A percentile compares a stretch with the other conserved stretches of the same genome.
Conservation (phyloP, 345 rosid species). For the Brassica juncea region DNA sequence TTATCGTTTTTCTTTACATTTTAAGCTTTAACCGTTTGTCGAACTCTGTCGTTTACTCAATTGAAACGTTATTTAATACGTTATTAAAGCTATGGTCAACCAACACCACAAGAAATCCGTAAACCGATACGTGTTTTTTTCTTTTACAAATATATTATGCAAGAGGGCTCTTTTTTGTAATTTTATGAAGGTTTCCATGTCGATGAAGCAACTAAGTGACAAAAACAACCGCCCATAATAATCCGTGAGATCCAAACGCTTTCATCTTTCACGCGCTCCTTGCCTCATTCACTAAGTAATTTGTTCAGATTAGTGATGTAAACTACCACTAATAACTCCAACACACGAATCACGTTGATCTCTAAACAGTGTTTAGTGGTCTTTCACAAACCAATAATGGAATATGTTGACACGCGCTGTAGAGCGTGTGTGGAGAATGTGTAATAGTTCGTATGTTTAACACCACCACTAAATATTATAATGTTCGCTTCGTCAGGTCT, state of each 20-base stretch:
- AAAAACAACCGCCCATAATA: conserved; percentile 24
- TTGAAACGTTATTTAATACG: not conserved
- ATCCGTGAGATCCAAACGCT: conserved; percentile 28
- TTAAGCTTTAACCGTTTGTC: not conserved
- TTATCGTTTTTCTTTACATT: not conserved
- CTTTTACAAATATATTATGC: not conserved
- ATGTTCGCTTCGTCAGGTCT: conserved; percentile 44
- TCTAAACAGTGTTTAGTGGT: not conserved
- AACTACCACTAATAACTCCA: not conserved
- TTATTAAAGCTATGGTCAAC: not conserved
- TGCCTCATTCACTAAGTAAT: not conserved
- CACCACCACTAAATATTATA: conserved; percentile 36
- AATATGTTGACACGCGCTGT: conserved; percentile 7
- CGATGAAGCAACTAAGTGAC: conserved; percentile 32
- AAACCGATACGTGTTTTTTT: not conserved
- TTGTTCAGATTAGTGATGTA: not conserved
- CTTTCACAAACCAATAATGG: not conserved
- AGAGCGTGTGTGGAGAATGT: not conserved
- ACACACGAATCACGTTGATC: not conserved
- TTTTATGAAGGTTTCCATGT: not conserved
- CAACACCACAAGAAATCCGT: not conserved
- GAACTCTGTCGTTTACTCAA: not conserved
- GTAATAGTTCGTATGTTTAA: conserved; percentile 10
- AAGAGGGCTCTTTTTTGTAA: not conserved
- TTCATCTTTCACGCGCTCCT: conserved; percentile 19